phyloP scores from a whole-genome alignment of 2,329 filamentous ascomycete genomes.

The Colletotrichum viniferum region DNA sequence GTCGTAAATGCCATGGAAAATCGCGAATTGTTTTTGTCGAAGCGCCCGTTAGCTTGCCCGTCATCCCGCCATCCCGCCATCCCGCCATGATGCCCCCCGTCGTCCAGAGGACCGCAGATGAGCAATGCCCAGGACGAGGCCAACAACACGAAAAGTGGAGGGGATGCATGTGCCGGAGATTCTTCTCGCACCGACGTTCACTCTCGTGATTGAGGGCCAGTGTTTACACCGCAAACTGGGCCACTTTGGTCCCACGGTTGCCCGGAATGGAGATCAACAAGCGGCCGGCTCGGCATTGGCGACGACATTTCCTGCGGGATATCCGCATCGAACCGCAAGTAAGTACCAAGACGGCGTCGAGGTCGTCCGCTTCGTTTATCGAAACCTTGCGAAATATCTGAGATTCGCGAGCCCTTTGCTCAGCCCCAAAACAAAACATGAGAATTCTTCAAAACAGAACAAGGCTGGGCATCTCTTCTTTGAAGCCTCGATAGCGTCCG shows the following conservation, averaged over 20 bases:
- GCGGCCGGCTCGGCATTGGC: neutral
- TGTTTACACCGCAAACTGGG: neutral
- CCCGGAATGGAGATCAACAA: neutral
- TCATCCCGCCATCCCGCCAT: neutral
- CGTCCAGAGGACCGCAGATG: neutral
- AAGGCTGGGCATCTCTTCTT: neutral
- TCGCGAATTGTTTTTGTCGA: neutral
- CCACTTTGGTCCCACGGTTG: neutral
- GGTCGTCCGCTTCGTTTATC: neutral
- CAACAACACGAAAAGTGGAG: neutral
- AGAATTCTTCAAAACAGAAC: neutral
- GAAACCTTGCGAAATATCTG: neutral
- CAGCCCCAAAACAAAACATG: neutral
- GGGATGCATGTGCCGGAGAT: neutral
- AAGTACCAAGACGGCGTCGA: neutral
- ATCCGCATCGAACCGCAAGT: neutral
- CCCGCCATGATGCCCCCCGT: neutral
- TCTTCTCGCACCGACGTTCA: neutral
- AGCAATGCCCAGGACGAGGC: neutral
- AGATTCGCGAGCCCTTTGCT: neutral
- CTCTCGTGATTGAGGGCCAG: neutral
- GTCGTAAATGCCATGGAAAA: constrained; percentile 7
- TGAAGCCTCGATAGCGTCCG: neutral
- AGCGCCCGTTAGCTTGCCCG: constrained; percentile 2
- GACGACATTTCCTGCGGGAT: neutral